phyloP scores from a whole-genome alignment of 495 filamentous ascomycete genomes.

The Cenococcum geophilum region DNA sequence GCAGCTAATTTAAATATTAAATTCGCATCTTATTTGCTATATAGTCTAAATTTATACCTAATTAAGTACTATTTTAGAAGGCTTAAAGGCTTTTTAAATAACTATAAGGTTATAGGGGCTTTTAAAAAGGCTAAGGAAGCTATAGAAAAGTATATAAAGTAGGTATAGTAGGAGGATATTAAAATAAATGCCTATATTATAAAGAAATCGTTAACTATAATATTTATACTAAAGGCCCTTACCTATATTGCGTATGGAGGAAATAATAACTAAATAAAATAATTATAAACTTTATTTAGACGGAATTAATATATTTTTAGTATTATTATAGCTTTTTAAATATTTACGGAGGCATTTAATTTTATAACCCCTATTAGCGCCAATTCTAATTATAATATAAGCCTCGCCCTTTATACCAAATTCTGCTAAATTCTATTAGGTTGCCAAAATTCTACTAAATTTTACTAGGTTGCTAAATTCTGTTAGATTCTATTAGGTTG shows the following conservation, averaged over 20 bases:
- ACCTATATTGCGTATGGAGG: neutral
- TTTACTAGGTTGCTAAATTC: too few species aligned
- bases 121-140: neutral
- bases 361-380: too few species aligned
- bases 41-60: neutral
- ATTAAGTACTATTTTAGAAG: neutral
- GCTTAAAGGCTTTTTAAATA: neutral
- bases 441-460: too few species aligned
- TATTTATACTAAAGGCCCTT: too few species aligned
- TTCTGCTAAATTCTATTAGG: too few species aligned
- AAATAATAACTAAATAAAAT: neutral
- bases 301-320: too few species aligned
- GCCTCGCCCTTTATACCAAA: constrained; percentile 25
- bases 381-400: neutral
- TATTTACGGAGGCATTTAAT: neutral
- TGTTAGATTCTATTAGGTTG: too few species aligned
- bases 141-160: neutral
- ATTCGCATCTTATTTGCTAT: neutral
- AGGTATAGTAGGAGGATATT: too few species aligned
- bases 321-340: neutral
- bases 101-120: neutral
- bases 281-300: neutral
- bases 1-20: neutral
- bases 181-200: neutral
- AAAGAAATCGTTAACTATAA: neutral